Evolutionary conservation across 2,329 filamentous ascomycete species (phyloP), one percentile per base, ranked within the genome.

Genomic region (Pseudocercospora pini-densiflorae): DNA sequence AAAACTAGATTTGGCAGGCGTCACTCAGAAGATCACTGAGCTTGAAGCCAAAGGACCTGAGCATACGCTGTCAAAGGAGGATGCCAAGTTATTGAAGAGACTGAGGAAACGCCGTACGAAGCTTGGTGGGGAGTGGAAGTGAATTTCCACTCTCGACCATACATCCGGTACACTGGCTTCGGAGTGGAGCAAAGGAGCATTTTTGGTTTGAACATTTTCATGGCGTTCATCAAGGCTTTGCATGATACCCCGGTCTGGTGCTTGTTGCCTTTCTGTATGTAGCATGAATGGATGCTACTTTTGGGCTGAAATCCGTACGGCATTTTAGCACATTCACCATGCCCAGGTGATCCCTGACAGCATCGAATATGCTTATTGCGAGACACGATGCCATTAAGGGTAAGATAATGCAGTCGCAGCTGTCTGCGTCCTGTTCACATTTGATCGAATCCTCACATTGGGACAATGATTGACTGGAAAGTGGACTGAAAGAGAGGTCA

Each of bases 101-200:
- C 36, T 59, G 57, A 59, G 40, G 31, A 43, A 23, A n/a, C 19
- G 40, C 31, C 47, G 57, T 10, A 43, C 29, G 57, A 59, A 59
- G 33, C 40, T 43, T 59, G 57, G 33, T 27, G 57, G 40, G 29
- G 57, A 59, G 27, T 55, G 51, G 33, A 14, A 9, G 1, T 51
- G 23, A 3, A 23, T 14, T 5, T 19, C 3, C 5, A 12, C 12
- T 10, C 47, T 24, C 47, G 21, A 8, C 47, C 47, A 43, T 4
- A 7, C 40, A 43, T 43, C n/a, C 40, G 40, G 5, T 7, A 19
- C 40, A 19, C n/a, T 43, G 40, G 40, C 16, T 19, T 16, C 19
- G 16, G 40, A 43, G 16, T 19, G 19, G 40, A 43, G 40, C 40
- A 19, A 16, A 3, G 40, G 16, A 19, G 40, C 14, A 43, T 16